phyloP scores from a whole-genome alignment of 352 stramenopile species.

The Aphanomyces invadans region DNA sequence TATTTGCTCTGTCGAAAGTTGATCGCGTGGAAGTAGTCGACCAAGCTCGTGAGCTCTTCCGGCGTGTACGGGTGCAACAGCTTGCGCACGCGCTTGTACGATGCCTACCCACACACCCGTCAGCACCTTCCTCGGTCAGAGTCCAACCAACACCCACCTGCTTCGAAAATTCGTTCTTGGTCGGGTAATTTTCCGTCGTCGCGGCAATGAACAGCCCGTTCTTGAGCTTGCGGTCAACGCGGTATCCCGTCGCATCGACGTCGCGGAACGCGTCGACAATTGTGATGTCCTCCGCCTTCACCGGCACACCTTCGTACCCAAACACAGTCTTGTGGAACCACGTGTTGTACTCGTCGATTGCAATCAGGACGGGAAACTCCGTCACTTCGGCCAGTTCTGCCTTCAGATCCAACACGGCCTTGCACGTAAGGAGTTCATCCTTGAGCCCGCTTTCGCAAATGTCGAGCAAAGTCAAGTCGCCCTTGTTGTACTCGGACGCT shows the following conservation, averaged over 20 bases:
- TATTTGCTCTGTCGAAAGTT: conserved; percentile 22
- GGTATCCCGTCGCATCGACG: conserved; percentile 52
- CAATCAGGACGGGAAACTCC: conserved; percentile 76
- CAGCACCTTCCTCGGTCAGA: too few species aligned
- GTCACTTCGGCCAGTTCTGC: conserved; percentile 66
- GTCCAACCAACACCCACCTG: conserved; percentile 65
- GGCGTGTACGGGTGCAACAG: conserved; percentile 71
- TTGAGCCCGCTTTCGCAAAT: conserved; percentile 69
- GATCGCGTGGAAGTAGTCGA: conserved; percentile 43
- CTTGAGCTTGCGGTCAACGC: conserved; percentile 48
- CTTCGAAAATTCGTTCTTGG: conserved; percentile 67
- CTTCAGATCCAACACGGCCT: conserved; percentile 72
- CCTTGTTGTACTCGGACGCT: conserved; percentile 40
- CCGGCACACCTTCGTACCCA: conserved; percentile 72
- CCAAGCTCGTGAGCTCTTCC: conserved; percentile 63
- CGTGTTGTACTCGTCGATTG: conserved; percentile 84
- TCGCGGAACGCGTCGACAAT: conserved; percentile 71
- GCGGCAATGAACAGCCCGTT: conserved; percentile 79
- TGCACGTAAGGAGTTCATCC: conserved; percentile 74
- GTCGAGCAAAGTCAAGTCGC: conserved; percentile 61
- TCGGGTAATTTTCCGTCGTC: conserved; percentile 79
- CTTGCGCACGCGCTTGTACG: conserved; percentile 54
- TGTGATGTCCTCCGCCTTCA: conserved; percentile 67
- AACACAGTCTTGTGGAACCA: conserved; percentile 84
- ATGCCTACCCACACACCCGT: too few species aligned